Evolutionary conservation across 1,139 yeast genomes (phyloP), one percentile per base, ranked within the genome.

Genomic region (Taphrina flavorubra): DNA sequence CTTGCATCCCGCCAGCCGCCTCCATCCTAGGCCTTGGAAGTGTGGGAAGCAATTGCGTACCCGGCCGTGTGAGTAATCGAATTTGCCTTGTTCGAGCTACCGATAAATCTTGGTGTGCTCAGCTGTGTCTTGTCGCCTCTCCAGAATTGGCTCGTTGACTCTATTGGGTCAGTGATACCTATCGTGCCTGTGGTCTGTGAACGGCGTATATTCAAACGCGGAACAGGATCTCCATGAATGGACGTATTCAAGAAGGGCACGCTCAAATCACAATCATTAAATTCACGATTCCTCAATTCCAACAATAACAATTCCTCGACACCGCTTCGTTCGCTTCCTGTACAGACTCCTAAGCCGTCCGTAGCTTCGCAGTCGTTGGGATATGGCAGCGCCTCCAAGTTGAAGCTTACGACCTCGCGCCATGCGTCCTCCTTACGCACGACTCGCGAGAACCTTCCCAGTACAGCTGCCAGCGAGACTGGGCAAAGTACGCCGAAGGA

Each of bases 331-430:
- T 58, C 62, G 5, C 66, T 40, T 7, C 42, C 66, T 0, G 53
- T 44, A 8, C 66, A 53, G 44, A 56, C 53, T n/a, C 37, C 53
- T 8, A 57, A 36, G 39, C 51, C 55, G 6, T 37, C 46, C 13
- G n/a, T 31, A 16, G 46, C 56, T 36, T 37, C 55, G 42, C 20
- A 40, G 37, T 51, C 55, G 6, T 14, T 25, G 11, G 34, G 20
- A 7, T 37, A 18, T 36, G 58, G 58, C 10, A 53, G 42, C 42
- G 36, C 60, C 46, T 63, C 67, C 11, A 63, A 63, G 36, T 59
- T 63, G 5, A 63, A 63, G 44, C 42, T 63, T n/a, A 63, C 67
- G 18, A 63, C 67, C 31, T 34, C 67, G 37, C 56, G 67, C 36
- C 53, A 46, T 13, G 25, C 61, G 16, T 53, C 61, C 18, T 42